These are phyloP conservation scores for Suhomyces sp. DNA, from an alignment of 805 yeast species.

Conservation along the genomic window DNA sequence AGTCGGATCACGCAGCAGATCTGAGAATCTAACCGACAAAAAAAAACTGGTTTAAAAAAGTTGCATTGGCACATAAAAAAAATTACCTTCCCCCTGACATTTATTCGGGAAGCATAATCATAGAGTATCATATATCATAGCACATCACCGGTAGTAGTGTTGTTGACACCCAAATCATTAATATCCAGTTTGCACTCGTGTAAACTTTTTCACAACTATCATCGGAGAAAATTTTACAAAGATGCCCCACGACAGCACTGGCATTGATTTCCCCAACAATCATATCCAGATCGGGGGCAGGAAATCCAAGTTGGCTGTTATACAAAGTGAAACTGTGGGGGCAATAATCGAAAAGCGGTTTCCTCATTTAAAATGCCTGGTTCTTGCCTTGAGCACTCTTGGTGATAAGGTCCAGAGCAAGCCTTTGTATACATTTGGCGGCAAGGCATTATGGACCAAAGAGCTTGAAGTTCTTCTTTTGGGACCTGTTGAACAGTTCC, in stretches of 20 bases:
- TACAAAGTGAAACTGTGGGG: conserved; percentile 76
- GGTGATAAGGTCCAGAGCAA: conserved; percentile 86
- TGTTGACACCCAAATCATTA: background rate
- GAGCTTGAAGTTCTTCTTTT: conserved; percentile 81
- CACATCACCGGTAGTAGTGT: background rate
- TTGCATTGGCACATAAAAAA: background rate
- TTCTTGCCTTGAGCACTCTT: conserved; percentile 76
- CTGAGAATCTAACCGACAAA: background rate
- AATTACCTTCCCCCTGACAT: background rate
- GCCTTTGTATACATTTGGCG: conserved; percentile 93
- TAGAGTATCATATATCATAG: background rate
- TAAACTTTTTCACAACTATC: background rate
- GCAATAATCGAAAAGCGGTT: conserved; percentile 53
- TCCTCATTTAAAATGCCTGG: conserved; percentile 69
- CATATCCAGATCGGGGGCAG: conserved; percentile 77
- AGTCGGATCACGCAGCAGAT: background rate
- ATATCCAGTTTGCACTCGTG: background rate
- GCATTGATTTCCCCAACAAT: conserved; percentile 20
- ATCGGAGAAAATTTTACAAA: background rate
- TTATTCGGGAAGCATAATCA: background rate
- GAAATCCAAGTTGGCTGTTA: conserved; percentile 81
- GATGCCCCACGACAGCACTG: conserved; percentile 4
- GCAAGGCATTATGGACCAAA: conserved; percentile 94
- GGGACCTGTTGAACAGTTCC: conserved; percentile 56
- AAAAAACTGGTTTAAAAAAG: background rate